Evolutionary conservation across 805 yeast species (phyloP).

Genomic region (Candida nitratophila): DNA sequence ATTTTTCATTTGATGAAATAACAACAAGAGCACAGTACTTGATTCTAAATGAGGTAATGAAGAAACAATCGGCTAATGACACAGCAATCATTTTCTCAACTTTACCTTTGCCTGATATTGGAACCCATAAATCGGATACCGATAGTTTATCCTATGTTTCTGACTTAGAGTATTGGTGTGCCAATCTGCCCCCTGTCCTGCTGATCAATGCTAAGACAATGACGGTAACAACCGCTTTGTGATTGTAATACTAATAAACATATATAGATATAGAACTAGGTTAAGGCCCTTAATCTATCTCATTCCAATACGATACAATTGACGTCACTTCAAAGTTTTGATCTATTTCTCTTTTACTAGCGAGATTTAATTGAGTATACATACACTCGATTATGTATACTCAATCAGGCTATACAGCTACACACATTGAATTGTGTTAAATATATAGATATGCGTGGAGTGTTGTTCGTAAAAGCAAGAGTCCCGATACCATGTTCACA

Average conservation of each 20-base stretch:
- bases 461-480: no score
- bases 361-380: no score
- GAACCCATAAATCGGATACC: constrained; percentile 64
- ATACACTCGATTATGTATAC: no score
- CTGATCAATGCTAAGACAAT: constrained; percentile 87
- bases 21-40: constrained; percentile 90
- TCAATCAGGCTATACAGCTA: no score
- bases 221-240: constrained; percentile 92
- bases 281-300: no score
- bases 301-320: no score
- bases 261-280: no score
- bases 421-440: no score
- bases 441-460: no score
- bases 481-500: no score
- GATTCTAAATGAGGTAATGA: constrained; percentile 82
- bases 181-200: constrained; percentile 74
- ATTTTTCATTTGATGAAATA: constrained; percentile 65
- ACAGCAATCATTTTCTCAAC: constrained; percentile 84
- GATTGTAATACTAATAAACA: constrained; percentile 5
- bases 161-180: constrained; percentile 73
- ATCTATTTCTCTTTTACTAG: no score
- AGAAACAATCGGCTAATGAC: constrained; percentile 40
- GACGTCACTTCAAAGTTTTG: no score
- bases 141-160: constrained; percentile 72
- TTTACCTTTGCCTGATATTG: constrained; percentile 79